Evolutionary conservation across 371 early-diverging fungal species (phyloP), one percentile per base, ranked within the genome.

Genomic region (Phascolomyces articulosus): DNA sequence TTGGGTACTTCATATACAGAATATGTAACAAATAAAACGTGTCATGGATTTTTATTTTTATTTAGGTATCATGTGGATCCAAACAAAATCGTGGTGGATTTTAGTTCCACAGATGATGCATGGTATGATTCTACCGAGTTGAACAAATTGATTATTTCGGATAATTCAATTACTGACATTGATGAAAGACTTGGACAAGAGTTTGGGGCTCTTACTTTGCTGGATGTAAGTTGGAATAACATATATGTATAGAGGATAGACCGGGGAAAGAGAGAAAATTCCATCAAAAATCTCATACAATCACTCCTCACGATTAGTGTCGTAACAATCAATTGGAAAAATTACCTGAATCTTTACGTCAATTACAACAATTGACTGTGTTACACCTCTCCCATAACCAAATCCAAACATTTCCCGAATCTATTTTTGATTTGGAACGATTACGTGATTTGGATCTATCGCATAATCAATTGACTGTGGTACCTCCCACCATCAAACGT

Each of bases 101-200:
- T 86, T 27, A 72, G 74, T 57, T 57, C 72, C n/a, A 24, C 51
- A 24, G 75, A 69, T 4, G 84, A 79, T 51, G 80, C 81, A 3
- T 87, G 87, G 89, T 88, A 85, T 53, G 85, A 92, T 62, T 80
- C 72, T 3, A 85, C 85, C 16, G 93, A 94, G 28, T 64, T 94
- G 31, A 85, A 83, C 40, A 79, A 85, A 23, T 71, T 94, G 4
- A 73, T 88, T 29, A 84, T 89, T 31, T 83, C 90, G 23, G 90
- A 92, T 71, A 94, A 94, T 67, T 64, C 66, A 2, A 66, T 94
- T 8, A 73, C 74, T 18, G 72, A 68, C 20, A 75, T 94, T 15
- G 91, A 90, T 63, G 74, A 77, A 40, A 68, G 90, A 40, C 69
- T 94, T 48, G 80, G 78, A 7, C 82, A 76, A 20, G 87, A 87